Percentiles rank a stretch among this genome's conserved stretches.
Conservation (phyloP, 2,329 filamentous ascomycete species). For the Colletotrichum karsti region DNA sequence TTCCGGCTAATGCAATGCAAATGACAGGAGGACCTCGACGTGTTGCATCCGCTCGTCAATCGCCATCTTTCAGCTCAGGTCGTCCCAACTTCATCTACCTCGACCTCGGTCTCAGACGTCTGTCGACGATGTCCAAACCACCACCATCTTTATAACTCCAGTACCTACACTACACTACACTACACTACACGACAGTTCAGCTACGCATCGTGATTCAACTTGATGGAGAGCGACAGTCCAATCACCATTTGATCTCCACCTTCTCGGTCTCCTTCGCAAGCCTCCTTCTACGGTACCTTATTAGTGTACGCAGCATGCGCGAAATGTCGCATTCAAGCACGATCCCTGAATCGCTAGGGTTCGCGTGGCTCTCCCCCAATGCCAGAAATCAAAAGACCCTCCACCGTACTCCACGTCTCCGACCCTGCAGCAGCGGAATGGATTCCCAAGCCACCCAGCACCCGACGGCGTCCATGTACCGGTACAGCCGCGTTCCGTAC, state of each 20-base stretch:
- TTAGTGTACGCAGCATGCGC: not conserved
- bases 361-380: not conserved
- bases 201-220: not conserved
- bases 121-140: too few species aligned
- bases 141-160: too few species aligned
- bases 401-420: constrained; percentile 1
- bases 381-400: constrained; percentile 9
- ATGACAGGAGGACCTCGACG: constrained; percentile 18
- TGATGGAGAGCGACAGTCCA: not conserved
- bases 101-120: too few species aligned
- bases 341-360: constrained; percentile 12
- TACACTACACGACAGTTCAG: too few species aligned
- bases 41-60: not conserved
- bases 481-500: constrained; percentile 16
- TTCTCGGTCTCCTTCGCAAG: not conserved
- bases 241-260: not conserved
- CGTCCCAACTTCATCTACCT: not conserved
- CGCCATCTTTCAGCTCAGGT: not conserved
- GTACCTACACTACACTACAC: too few species aligned
- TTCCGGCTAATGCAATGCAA: constrained; percentile 30
- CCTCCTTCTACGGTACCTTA: not conserved
- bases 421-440: constrained; percentile 17
- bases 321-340: constrained; percentile 20
- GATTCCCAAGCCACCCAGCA: not conserved
- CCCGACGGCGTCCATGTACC: not conserved